Conservation (phyloP, 306 rosid species). For the Amphicarpaea edgeworthii region DNA sequence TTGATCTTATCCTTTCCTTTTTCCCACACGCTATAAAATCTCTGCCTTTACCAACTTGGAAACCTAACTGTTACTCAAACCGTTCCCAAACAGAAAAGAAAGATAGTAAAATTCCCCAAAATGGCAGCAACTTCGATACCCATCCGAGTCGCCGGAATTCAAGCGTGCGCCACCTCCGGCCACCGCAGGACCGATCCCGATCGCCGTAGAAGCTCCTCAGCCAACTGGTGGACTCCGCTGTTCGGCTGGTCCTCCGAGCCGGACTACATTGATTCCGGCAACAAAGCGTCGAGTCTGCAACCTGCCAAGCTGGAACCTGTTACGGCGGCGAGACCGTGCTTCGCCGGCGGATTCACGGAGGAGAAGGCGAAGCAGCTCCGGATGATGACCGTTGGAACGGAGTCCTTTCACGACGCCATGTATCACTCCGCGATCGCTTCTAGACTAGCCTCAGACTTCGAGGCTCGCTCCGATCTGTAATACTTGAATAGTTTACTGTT, state of each 20-base stretch:
- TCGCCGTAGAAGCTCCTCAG: slow-evolving; percentile 53
- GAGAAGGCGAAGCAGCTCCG: slow-evolving; percentile 92
- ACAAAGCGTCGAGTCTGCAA: slow-evolving; percentile 33
- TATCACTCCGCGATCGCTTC: slow-evolving; percentile 96
- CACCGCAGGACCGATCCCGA: slow-evolving; percentile 45
- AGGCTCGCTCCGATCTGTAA: slow-evolving; percentile 56
- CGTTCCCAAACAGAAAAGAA: slow-evolving; percentile 4
- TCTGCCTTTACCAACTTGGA: neutral
- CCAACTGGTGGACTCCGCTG: slow-evolving; percentile 85
- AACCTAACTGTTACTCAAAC: slow-evolving; percentile 26
- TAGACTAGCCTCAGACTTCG: slow-evolving; percentile 86
- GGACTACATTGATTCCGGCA: slow-evolving; percentile 69
- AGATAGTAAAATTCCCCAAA: neutral
- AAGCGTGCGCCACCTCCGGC: slow-evolving; percentile 56
- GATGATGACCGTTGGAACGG: slow-evolving; percentile 62
- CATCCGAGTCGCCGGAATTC: slow-evolving; percentile 49
- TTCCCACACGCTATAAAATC: slow-evolving; percentile 47
- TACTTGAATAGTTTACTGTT: neutral
- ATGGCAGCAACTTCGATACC: slow-evolving; percentile 67
- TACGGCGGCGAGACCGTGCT: slow-evolving; percentile 45
- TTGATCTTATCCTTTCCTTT: slow-evolving; percentile 62
- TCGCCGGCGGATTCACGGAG: slow-evolving; percentile 82
- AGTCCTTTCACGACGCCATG: slow-evolving; percentile 85
- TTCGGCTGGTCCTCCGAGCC: slow-evolving; percentile 87
- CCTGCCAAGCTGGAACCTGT: slow-evolving; percentile 34